Evolutionary conservation across 305 asterid species (phyloP).

Genomic region (Monarda citriodora): DNA sequence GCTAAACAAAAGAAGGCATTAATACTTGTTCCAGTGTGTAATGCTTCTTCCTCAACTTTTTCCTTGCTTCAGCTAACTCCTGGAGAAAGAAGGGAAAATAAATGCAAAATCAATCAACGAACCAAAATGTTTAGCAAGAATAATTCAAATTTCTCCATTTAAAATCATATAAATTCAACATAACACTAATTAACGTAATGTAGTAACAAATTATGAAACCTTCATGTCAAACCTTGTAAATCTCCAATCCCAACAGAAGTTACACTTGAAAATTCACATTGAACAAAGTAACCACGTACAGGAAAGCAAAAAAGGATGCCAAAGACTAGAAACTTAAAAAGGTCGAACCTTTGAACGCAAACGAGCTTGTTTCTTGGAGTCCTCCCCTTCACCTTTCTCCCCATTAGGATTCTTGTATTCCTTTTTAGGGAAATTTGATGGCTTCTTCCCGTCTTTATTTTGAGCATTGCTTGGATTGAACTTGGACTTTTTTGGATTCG

Average conservation of each 20-base stretch:
- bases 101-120: conserved; percentile 9
- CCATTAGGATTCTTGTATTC: conserved; percentile 26
- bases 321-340: not conserved
- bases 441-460: conserved; percentile 30
- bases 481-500: conserved; percentile 45
- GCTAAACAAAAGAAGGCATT: conserved; percentile 7
- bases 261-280: not conserved
- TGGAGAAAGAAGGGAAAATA: conserved; percentile 20
- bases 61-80: conserved; percentile 89
- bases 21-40: conserved; percentile 79
- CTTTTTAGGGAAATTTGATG: conserved; percentile 30
- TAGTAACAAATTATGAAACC: not conserved
- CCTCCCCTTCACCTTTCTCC: conserved; percentile 36
- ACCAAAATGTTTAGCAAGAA: conserved; percentile 5
- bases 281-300: not conserved
- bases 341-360: conserved; percentile 61
- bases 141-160: not conserved
- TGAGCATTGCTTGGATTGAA: conserved; percentile 31
- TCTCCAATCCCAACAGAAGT: not conserved
- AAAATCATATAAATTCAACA: not conserved
- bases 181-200: not conserved
- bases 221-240: not conserved
- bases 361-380: conserved; percentile 56
- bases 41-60: conserved; percentile 89
- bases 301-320: not conserved